Evolutionary conservation across 2,329 filamentous ascomycete species (phyloP).

Genomic region (Cercospora janseana): DNA sequence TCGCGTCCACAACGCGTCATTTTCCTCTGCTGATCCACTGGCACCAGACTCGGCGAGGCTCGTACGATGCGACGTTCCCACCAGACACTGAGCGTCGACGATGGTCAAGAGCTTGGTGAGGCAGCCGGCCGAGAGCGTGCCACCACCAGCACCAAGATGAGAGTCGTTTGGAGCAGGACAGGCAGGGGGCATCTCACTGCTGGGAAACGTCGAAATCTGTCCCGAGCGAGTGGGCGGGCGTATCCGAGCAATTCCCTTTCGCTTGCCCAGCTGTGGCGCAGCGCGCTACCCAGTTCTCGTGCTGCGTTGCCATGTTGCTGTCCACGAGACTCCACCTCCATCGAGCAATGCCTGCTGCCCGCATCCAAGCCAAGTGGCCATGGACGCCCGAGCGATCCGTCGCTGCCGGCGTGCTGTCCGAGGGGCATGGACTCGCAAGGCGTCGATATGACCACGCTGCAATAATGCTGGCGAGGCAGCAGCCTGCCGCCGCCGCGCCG

Average conservation of each 20-base stretch:
- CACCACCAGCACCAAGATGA: too few relatives aligned
- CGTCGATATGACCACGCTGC: constrained; percentile 1
- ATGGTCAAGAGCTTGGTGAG: too few relatives aligned
- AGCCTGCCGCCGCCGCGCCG: background rate
- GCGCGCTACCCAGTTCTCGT: constrained; percentile 10
- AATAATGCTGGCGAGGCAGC: constrained; percentile 10
- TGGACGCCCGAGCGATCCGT: background rate
- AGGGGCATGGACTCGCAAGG: background rate
- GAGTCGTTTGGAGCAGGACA: too few relatives aligned
- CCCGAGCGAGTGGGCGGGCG: constrained; percentile 8
- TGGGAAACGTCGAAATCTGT: background rate
- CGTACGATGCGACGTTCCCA: too few relatives aligned
- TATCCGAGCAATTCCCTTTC: constrained; percentile 13
- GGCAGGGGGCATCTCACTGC: too few relatives aligned
- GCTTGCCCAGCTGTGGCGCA: constrained; percentile 15
- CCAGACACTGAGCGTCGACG: too few relatives aligned
- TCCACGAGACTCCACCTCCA: constrained; percentile 5
- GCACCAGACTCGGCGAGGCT: constrained; percentile 4
- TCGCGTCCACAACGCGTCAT: constrained; percentile 15
- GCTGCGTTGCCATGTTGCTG: constrained; percentile 10
- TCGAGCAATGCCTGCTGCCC: constrained; percentile 9
- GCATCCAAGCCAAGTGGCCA: constrained; percentile 11
- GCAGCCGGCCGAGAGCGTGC: too few relatives aligned
- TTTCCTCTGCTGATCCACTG: constrained; percentile 1
- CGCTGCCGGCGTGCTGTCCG: constrained; percentile 2